A percentile compares a stretch with the other conserved stretches of the same genome.
Evolutionary conservation across 805 yeast genomes (phyloP).

Genomic region (Metschnikowia bowlesiae): DNA sequence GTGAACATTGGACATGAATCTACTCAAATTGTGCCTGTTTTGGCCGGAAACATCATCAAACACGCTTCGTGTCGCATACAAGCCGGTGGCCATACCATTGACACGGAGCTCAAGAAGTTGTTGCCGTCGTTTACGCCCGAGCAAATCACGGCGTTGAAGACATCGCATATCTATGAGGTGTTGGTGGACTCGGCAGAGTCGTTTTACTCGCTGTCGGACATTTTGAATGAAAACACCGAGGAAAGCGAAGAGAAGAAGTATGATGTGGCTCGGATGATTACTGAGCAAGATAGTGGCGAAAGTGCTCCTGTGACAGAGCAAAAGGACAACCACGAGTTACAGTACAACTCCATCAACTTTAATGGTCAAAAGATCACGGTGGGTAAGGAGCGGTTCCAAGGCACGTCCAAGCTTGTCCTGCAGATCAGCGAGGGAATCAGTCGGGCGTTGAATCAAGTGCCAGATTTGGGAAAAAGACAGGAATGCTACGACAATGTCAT

Average conservation of each 20-base stretch:
- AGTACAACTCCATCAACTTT: constrained; percentile 59
- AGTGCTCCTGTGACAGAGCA: constrained; percentile 34
- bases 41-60: constrained; percentile 61
- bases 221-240: constrained; percentile 17
- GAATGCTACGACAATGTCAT: constrained; percentile 82
- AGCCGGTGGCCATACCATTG: constrained; percentile 67
- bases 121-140: constrained; percentile 53
- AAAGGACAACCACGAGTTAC: constrained; percentile 62
- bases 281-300: constrained; percentile 49
- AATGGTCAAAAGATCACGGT: constrained; percentile 57
- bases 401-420: constrained; percentile 57
- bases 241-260: constrained; percentile 59
- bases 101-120: constrained; percentile 44
- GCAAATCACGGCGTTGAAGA: constrained; percentile 74
- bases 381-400: constrained; percentile 90
- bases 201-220: constrained; percentile 55
- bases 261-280: constrained; percentile 86
- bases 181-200: constrained; percentile 64
- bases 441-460: constrained; percentile 49
- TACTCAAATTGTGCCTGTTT: constrained; percentile 75
- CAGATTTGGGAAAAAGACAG: constrained; percentile 67
- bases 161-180: constrained; percentile 73
- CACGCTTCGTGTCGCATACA: constrained; percentile 48
- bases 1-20: constrained; percentile 76
- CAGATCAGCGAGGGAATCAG: constrained; percentile 53